Evolutionary conservation across 345 rosid species (phyloP).

Genomic region (Lenwebbia sp.): DNA sequence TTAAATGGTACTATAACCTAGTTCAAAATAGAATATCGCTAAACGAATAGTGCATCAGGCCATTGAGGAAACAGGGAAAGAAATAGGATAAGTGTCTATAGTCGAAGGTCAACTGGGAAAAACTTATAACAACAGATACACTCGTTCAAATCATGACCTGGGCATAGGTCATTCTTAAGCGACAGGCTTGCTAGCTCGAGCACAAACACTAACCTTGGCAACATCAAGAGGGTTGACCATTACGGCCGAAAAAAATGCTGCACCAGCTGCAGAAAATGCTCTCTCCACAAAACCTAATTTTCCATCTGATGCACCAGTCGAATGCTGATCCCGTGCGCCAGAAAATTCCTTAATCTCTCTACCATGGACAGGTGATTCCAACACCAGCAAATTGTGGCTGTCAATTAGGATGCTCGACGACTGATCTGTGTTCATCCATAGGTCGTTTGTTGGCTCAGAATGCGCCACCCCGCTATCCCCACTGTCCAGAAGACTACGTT

Average conservation of each 20-base stretch:
- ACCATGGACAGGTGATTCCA: constrained; percentile 7
- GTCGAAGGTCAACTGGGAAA: neutral
- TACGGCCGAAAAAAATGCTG: constrained; percentile 76
- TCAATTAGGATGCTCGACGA: neutral
- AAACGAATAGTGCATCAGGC: neutral
- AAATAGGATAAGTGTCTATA: neutral
- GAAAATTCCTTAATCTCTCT: constrained; percentile 7
- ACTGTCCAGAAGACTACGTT: neutral
- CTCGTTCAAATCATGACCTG: neutral
- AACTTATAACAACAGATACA: neutral
- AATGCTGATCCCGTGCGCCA: constrained; percentile 4
- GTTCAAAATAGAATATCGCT: neutral
- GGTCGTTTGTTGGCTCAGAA: constrained; percentile 2
- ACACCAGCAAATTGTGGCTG: constrained; percentile 1
- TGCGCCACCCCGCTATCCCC: constrained; percentile 8
- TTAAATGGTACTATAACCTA: neutral
- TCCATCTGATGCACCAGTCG: neutral
- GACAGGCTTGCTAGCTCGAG: neutral
- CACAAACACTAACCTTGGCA: constrained; percentile 43
- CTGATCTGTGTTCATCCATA: constrained; percentile 16
- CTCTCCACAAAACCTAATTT: constrained; percentile 61
- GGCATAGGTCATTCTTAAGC: neutral
- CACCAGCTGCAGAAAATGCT: constrained; percentile 88
- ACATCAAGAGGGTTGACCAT: constrained; percentile 92
- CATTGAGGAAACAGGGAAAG: neutral